Conservation (phyloP, 139 green algal species). For the Axilococcus clingmanii region DNA sequence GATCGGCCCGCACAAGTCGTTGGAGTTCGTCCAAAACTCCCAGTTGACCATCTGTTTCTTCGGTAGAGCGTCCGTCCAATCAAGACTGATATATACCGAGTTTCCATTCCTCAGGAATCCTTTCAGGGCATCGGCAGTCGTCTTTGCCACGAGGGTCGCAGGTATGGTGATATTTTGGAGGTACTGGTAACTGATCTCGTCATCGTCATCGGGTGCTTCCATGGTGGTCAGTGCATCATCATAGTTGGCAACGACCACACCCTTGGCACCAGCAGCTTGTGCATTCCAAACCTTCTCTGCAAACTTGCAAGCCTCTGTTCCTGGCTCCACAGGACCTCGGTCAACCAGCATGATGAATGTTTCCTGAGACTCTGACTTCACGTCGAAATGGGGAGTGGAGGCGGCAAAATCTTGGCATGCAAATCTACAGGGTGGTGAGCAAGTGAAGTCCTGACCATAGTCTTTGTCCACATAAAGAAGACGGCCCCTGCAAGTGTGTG, state of each 20-base stretch:
- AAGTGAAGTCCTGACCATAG: conserved; percentile 12
- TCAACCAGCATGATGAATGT: conserved; percentile 56
- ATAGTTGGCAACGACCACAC: conserved; percentile 57
- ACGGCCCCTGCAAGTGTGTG: conserved; percentile 30
- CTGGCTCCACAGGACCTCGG: conserved; percentile 8
- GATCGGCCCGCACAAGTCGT: conserved; percentile 65
- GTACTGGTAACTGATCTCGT: conserved; percentile 34
- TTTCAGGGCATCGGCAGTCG: conserved; percentile 57
- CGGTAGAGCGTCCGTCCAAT: conserved; percentile 75
- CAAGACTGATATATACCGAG: conserved; percentile 36
- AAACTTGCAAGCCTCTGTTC: conserved; percentile 67
- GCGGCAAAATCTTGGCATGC: conserved; percentile 35
- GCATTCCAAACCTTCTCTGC: conserved; percentile 79
- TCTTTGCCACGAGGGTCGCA: conserved; percentile 63
- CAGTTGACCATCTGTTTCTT: conserved; percentile 58
- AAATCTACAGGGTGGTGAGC: conserved; percentile 26
- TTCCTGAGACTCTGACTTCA: conserved; percentile 11
- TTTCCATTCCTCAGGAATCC: conserved; percentile 33
- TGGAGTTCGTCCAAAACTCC: conserved; percentile 91
- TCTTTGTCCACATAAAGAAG: conserved; percentile 33
- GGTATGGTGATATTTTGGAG: conserved; percentile 65
- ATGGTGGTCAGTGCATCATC: conserved; percentile 68
- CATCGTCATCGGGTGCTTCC: conserved; percentile 50
- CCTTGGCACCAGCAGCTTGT: conserved; percentile 71
- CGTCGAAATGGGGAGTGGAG: conserved; percentile 10